Conservation (phyloP, 345 rosid species). For the Cardamine chenopodiifolia region DNA sequence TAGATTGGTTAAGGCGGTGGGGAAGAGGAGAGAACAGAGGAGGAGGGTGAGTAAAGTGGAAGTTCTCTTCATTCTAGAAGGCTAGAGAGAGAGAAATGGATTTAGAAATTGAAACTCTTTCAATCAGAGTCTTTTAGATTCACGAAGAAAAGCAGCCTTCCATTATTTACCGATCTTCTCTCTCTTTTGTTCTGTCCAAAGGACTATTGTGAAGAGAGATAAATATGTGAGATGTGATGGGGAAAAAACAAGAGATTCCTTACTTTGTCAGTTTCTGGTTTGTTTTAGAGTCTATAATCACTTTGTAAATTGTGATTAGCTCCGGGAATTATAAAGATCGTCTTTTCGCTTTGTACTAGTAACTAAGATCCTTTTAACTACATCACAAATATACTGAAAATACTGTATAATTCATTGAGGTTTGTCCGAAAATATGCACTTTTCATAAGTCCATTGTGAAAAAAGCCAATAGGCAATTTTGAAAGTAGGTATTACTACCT, state of each 20-base stretch:
- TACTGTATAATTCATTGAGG: not conserved
- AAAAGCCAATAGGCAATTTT: too few species aligned
- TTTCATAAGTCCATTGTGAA: not conserved
- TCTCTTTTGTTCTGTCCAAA: conserved; percentile 36
- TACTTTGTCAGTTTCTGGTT: conserved; percentile 45
- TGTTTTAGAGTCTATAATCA: conserved; percentile 32
- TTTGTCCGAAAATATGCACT: not conserved
- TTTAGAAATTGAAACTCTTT: not conserved
- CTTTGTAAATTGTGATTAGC: conserved; percentile 30
- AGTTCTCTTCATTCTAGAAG: conserved; percentile 28
- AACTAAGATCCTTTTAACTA: conserved; percentile 16
- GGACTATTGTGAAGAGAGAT: conserved; percentile 33
- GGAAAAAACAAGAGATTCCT: conserved; percentile 37
- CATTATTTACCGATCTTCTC: conserved; percentile 41
- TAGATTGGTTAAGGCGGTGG: conserved; percentile 49
- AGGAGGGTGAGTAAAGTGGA: conserved; percentile 15
- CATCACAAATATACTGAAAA: too few species aligned
- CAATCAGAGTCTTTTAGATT: conserved; percentile 25
- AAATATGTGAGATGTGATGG: conserved; percentile 22
- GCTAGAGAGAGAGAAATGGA: conserved; percentile 5
- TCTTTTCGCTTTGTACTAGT: conserved; percentile 27
- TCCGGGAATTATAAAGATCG: conserved; percentile 25
- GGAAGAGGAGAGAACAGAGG: conserved; percentile 30
- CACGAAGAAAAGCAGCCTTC: conserved; percentile 33
- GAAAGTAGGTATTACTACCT: too few species aligned